Evolutionary conservation across 495 filamentous ascomycete genomes (phyloP), one percentile per base, ranked within the genome.

Genomic region (Gamarada debralockiae): DNA sequence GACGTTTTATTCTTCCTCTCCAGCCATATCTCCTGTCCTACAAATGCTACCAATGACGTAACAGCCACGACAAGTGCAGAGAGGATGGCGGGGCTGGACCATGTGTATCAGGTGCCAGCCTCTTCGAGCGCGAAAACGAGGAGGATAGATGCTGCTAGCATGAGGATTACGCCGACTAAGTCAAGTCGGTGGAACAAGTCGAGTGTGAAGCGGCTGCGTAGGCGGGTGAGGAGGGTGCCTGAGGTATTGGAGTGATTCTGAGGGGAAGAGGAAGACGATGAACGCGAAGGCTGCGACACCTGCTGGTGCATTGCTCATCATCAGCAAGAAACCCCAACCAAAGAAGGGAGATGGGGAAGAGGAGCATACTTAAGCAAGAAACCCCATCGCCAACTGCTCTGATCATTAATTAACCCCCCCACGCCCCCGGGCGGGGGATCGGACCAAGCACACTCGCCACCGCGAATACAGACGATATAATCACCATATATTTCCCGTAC

Each of bases 121-220:
- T 86, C 76, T 50, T 85, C 75, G n/a, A 85, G 66, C 1, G 75
- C 69, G 47, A 82, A 76, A 1, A 84, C 70, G 0, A 83, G 59
- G 12, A 85, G 66, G 13, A 79, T 67, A 3, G 79, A 78, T n/a
- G 71, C 74, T 1, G 70, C 60, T 17, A 84, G 67, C 1, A 79
- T 65, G 3, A 83, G 56, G 14, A 78, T 20, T n/a, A 75, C 74
- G 10, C 83, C 83, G 15, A 81, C 13, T 24, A 78, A 72, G 63
- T 86, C 82, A 18, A 84, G 27, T 40, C 48, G 43, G 23, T 29
- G n/a, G n/a, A n/a, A n/a, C n/a, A n/a, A n/a, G n/a, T n/a, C 21
- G 22, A 41, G 21, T 46, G 43, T 24, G 22, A 14, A 34, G 14
- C 31, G 31, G 7, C 7, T 34, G 31, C 31, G 31, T 7, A 34